These are phyloP conservation scores for Globisporangium yorkense DNA, from an alignment of 352 stramenopile species.

Conservation along the genomic window DNA sequence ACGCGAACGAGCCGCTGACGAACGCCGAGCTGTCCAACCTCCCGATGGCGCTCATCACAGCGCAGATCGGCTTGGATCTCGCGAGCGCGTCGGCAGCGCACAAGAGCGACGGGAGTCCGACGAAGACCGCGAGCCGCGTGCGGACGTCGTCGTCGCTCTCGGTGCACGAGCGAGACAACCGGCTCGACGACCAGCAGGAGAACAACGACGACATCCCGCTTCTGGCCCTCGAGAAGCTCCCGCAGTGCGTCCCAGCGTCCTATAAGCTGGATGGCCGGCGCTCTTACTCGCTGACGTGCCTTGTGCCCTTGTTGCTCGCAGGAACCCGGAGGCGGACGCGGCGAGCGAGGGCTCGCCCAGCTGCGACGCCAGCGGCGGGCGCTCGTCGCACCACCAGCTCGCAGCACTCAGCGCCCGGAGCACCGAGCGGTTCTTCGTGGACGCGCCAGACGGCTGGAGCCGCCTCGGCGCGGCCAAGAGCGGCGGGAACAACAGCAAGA, in stretches of 20 bases:
- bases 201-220: slow-evolving; percentile 52
- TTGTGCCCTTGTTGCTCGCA: slow-evolving; percentile 3
- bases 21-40: slow-evolving; percentile 63
- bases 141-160: not conserved
- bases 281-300: no score
- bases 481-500: slow-evolving; percentile 22
- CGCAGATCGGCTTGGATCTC: slow-evolving; percentile 64
- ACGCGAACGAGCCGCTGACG: slow-evolving; percentile 55
- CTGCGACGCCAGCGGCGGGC: slow-evolving; percentile 12
- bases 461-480: slow-evolving; percentile 11
- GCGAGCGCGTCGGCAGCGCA: not conserved
- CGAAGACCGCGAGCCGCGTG: not conserved
- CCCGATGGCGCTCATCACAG: slow-evolving; percentile 65
- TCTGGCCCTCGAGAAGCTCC: slow-evolving; percentile 46
- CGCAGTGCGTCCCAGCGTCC: slow-evolving; percentile 24
- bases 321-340: slow-evolving; percentile 23
- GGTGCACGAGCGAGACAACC: not conserved
- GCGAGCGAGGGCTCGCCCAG: slow-evolving; percentile 14
- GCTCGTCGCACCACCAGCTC: slow-evolving; percentile 13
- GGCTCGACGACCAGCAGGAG: slow-evolving; percentile 8
- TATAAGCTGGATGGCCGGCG: not conserved
- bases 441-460: slow-evolving; percentile 12
- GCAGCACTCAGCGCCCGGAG: slow-evolving; percentile 26
- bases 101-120: slow-evolving; percentile 1
- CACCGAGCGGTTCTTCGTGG: slow-evolving; percentile 23